Percentiles rank a stretch among this genome's conserved stretches.
phyloP scores from a whole-genome alignment of 2,329 filamentous ascomycete species.

The Chaetomiaceae sp. region DNA sequence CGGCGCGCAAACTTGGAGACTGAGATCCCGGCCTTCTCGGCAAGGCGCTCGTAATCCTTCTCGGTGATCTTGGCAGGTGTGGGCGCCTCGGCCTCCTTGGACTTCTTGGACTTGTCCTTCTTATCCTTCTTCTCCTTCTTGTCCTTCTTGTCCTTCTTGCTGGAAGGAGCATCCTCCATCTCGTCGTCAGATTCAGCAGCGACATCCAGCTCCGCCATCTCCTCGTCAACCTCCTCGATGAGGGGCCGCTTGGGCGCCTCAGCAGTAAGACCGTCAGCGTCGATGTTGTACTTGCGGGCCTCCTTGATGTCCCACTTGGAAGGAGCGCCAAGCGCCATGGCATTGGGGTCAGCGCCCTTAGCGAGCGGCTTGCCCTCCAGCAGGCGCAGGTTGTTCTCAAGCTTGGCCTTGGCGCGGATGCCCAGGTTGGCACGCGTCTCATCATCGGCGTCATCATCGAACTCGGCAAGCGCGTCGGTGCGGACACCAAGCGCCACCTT shows the following conservation, averaged over 20 bases:
- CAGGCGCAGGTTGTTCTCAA: conserved; percentile 69
- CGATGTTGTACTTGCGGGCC: conserved; percentile 87
- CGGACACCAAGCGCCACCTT: conserved; percentile 91
- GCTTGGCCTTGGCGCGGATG: conserved; percentile 62
- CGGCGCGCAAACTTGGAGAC: conserved; percentile 75
- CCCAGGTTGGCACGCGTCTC: conserved; percentile 84
- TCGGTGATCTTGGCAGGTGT: conserved; percentile 47
- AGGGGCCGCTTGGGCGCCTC: conserved; percentile 50
- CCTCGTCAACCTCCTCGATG: conserved; percentile 42
- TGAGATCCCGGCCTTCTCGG: conserved; percentile 63
- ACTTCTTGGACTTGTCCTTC: conserved; percentile 34
- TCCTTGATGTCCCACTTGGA: conserved; percentile 91
- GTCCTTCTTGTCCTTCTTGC: conserved; percentile 20
- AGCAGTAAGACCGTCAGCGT: conserved; percentile 79
- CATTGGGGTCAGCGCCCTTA: conserved; percentile 70
- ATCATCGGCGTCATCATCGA: conserved; percentile 71
- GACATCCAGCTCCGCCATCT: conserved; percentile 26
- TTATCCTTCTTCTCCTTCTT: conserved; percentile 37
- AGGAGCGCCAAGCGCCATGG: conserved; percentile 51
- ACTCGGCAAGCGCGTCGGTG: conserved; percentile 82
- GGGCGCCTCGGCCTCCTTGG: conserved; percentile 29
- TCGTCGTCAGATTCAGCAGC: conserved; percentile 19
- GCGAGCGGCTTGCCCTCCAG: conserved; percentile 89
- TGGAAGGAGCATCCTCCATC: conserved; percentile 24
- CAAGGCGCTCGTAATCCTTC: conserved; percentile 54